Evolutionary conservation across 2,329 filamentous ascomycete genomes (phyloP), one percentile per base, ranked within the genome.

Genomic region (Trichophyton rubrum): DNA sequence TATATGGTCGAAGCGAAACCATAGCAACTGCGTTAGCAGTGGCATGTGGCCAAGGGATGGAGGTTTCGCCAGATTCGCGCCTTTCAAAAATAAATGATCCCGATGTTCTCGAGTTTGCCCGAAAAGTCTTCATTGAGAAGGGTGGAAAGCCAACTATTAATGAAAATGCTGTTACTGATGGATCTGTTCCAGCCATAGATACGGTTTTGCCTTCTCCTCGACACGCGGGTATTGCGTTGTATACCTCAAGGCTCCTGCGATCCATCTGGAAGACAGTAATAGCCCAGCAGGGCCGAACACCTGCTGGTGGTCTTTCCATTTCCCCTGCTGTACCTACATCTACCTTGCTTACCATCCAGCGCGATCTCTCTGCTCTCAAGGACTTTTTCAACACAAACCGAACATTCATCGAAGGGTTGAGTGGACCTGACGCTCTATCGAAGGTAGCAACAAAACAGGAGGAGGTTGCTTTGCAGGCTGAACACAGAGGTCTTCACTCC

Each of bases 11-110:
- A 9, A 85, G 87, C 2, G 93, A 99, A 72, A 93, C 89, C 0
- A 86, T 95, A 59, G 89, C 93, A 0, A 90, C 92, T 45, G 91
- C 93, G 27, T 78, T 99, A 58, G 93, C 93, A 9, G 93, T 99
- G 33, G 91, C 93, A 41, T 99, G 93, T 72, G 91, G 92, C 3
- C 91, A 97, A 71, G 92, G 90, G 8, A 86, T 87, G 27, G 92
- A 96, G 68, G 82, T 89, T 20, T 87, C 87, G 0, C 71, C 79
- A 1, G 88, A 90, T 61, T 82, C 85, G 49, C 84, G 90, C 49
- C 75, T 86, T 8, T 85, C 88, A 0, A 81, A 79, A 64, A 80
- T 88, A 24, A 87, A 86, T 38, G 93, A 97, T 68, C 88, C 91
- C 11, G 84, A 90, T 40, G 90, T 95, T 1, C 80, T 95, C 55